Base-by-base conservation (phyloP, 495 filamentous ascomycete species). In the Tuber indicum region DNA sequence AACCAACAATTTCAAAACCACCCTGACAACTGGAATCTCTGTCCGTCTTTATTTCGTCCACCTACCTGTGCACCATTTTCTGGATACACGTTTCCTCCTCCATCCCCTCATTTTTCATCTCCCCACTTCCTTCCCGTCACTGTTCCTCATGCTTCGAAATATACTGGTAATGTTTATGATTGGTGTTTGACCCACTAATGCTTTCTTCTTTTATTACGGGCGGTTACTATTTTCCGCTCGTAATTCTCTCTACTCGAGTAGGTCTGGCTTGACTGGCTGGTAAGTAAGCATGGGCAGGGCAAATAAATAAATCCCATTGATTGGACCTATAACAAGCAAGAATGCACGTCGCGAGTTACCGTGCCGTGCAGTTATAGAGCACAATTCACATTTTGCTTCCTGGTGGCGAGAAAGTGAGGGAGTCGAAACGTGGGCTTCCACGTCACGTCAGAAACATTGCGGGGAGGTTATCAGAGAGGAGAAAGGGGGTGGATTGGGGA, bases 391-490 rank as follows among this genome's bases (percentile, higher is more conserved):
- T 66, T 66, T 12, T 32, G 58, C 58, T 66, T 10, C 0, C 23
- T 58, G n/a, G 23, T 21, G 49, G 49, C n/a, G 23, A 26, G 21
- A 58, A 26, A 14, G 49, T 58, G 26, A 66, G n/a, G 14, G n/a
- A 32, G 58, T 66, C n/a, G 58, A 66, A 66, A 66, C 58, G 58
- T 66, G 32, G 58, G 58, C 26, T 66, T 66, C 58, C 58, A 66
- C 58, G 58, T 66, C 58, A 66, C 32, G 12, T 32, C 12, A n/a
- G 58, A 66, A 66, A 66, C 58, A 32, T 32, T 66, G 9, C 12
- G 52, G 52, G 32, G 58, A 32, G n/a, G n/a, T 12, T 1, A 62
- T 23, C 9, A 62, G 52, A 14, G 52, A 26, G n/a, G 52, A 62
- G 26, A 6, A 66, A 17, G 32, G 12, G 58, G 12, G 3, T 66